These are phyloP conservation scores for Prunus kanzakura DNA, from an alignment of 306 rosid species.

Conservation along the genomic window DNA sequence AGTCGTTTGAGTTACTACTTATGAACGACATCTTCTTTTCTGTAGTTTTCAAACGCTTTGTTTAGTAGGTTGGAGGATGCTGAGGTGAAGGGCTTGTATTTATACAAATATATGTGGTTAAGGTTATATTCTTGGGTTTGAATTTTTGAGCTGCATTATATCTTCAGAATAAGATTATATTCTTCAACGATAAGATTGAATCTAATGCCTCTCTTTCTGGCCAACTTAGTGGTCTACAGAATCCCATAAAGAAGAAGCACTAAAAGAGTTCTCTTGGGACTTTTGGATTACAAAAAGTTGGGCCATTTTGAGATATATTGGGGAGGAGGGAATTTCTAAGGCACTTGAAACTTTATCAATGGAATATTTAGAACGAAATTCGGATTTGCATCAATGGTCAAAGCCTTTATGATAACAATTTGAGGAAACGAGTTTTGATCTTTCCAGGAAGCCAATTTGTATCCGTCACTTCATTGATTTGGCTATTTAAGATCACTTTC, in stretches of 20 bases:
- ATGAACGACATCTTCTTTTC: constrained; percentile 12
- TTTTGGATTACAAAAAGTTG: background rate
- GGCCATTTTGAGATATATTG: too few species aligned
- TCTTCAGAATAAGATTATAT: background rate
- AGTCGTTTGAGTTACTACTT: background rate
- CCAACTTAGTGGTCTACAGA: background rate
- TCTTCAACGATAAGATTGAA: constrained; percentile 36
- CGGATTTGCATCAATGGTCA: background rate
- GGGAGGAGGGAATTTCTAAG: background rate
- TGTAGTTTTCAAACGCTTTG: background rate
- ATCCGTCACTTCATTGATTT: too few species aligned
- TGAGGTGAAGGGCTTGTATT: background rate
- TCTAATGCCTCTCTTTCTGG: constrained; percentile 22
- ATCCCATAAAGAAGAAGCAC: constrained; percentile 1
- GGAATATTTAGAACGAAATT: background rate
- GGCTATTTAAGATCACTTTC: too few species aligned
- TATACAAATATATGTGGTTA: background rate
- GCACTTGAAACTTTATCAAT: background rate
- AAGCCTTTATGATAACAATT: background rate
- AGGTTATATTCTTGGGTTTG: background rate
- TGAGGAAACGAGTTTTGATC: background rate
- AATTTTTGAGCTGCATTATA: background rate
- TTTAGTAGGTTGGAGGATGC: background rate
- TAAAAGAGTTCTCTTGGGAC: background rate
- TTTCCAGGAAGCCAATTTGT: too few species aligned